phyloP scores from a whole-genome alignment of 139 green algal genomes.

The Trebouxia sp. region DNA sequence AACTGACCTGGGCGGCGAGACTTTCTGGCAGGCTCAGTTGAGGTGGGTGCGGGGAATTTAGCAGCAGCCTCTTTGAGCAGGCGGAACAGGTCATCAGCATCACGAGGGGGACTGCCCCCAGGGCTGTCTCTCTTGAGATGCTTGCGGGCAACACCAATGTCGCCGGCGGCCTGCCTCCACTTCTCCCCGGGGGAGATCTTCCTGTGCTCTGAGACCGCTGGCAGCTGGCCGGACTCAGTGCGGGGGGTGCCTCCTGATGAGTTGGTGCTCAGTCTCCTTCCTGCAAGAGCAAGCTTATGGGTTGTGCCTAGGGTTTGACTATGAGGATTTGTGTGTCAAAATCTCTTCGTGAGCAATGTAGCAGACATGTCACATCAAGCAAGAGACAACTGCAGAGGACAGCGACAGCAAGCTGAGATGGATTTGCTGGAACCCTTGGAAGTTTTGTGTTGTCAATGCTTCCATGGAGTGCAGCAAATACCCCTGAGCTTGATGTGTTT shows the following conservation, averaged over 20 bases:
- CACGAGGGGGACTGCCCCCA: neutral
- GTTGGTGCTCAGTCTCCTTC: neutral
- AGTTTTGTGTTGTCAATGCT: too few relatives aligned
- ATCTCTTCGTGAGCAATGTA: too few relatives aligned
- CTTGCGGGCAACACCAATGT: constrained; percentile 21
- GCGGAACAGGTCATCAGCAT: constrained; percentile 1
- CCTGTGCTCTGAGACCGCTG: neutral
- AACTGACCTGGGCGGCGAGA: neutral
- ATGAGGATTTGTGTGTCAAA: too few relatives aligned
- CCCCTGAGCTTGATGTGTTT: too few relatives aligned
- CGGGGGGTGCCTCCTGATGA: neutral
- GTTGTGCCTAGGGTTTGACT: too few relatives aligned
- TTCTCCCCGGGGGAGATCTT: neutral
- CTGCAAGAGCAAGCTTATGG: neutral
- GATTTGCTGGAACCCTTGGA: too few relatives aligned
- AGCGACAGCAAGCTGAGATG: too few relatives aligned
- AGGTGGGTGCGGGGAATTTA: neutral
- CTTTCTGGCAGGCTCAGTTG: neutral
- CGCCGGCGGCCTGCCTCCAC: constrained; percentile 3
- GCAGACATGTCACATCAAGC: too few relatives aligned
- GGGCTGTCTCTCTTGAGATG: constrained; percentile 4
- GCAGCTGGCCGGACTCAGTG: neutral
- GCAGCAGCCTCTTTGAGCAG: neutral
- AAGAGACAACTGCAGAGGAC: too few relatives aligned
- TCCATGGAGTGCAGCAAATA: too few relatives aligned